Evolutionary conservation across 805 yeast genomes (phyloP).

Genomic region (Candida tallmaniae): DNA sequence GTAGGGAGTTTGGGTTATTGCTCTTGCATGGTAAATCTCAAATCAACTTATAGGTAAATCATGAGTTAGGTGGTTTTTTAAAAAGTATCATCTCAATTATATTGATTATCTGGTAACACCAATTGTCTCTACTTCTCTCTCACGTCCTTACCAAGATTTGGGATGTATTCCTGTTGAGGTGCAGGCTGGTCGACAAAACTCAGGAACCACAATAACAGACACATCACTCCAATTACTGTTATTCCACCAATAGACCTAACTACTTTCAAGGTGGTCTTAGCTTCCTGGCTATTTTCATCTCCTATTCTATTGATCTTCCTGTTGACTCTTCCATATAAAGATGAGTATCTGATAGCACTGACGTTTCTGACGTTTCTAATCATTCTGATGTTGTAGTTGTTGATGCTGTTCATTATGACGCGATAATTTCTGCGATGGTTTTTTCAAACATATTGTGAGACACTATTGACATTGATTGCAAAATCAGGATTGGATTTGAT

Average conservation of each 20-base stretch:
- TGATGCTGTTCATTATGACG: too few species aligned
- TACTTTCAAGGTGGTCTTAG: slow-evolving; percentile 22
- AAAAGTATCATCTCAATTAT: too few species aligned
- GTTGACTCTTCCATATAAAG: slow-evolving; percentile 18
- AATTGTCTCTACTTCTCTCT: slow-evolving; percentile 11
- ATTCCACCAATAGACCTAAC: slow-evolving; percentile 21
- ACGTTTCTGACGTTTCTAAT: too few species aligned
- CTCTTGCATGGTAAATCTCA: too few species aligned
- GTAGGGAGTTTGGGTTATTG: too few species aligned
- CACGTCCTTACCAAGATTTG: slow-evolving; percentile 21
- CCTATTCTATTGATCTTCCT: slow-evolving; percentile 25
- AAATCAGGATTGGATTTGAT: slow-evolving; percentile 13
- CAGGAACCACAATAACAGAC: slow-evolving; percentile 26
- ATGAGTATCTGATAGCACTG: not conserved
- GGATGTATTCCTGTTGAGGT: not conserved
- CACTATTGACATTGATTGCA: not conserved
- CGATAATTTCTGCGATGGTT: too few species aligned
- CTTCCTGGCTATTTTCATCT: slow-evolving; percentile 27
- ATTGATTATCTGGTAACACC: too few species aligned
- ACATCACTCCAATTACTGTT: slow-evolving; percentile 23
- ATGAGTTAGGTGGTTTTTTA: too few species aligned
- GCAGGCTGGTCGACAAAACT: slow-evolving; percentile 13
- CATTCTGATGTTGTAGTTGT: too few species aligned
- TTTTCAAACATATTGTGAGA: too few species aligned
- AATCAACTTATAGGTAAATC: too few species aligned